phyloP scores from a whole-genome alignment of 805 yeast species.

The Suhomyces sp. region DNA sequence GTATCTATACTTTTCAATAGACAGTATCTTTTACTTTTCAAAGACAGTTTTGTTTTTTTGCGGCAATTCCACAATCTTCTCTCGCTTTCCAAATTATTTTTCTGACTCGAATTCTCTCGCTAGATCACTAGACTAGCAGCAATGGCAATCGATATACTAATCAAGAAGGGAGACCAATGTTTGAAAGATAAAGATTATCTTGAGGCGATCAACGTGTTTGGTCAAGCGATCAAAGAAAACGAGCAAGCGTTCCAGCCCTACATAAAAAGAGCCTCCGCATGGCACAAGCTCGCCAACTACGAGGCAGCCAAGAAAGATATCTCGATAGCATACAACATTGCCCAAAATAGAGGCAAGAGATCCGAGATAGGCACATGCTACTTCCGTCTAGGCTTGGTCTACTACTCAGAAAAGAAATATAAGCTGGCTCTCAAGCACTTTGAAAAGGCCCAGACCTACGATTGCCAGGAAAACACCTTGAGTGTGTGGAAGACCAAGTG shows the following conservation, averaged over 20 bases:
- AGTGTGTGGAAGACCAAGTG: constrained; percentile 46
- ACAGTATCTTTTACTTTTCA: no score
- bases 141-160: constrained; percentile 31
- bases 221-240: constrained; percentile 39
- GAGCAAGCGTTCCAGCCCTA: constrained; percentile 47
- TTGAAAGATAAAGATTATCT: constrained; percentile 34
- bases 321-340: constrained; percentile 42
- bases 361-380: constrained; percentile 46
- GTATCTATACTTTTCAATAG: no score
- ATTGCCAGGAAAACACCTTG: constrained; percentile 45
- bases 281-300: constrained; percentile 46
- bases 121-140: background rate
- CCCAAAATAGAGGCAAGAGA: constrained; percentile 45
- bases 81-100: background rate
- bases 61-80: background rate
- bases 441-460: constrained; percentile 39
- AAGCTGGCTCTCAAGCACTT: constrained; percentile 41
- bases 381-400: constrained; percentile 47
- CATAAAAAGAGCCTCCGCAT: constrained; percentile 47
- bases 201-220: constrained; percentile 42
- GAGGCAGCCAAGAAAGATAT: constrained; percentile 49
- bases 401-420: constrained; percentile 43
- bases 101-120: background rate
- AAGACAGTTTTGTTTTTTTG: background rate
- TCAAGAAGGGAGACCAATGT: constrained; percentile 33